Evolutionary conservation across 148 eudicot genomes (phyloP).

Genomic region (Talinum fruticosum): DNA sequence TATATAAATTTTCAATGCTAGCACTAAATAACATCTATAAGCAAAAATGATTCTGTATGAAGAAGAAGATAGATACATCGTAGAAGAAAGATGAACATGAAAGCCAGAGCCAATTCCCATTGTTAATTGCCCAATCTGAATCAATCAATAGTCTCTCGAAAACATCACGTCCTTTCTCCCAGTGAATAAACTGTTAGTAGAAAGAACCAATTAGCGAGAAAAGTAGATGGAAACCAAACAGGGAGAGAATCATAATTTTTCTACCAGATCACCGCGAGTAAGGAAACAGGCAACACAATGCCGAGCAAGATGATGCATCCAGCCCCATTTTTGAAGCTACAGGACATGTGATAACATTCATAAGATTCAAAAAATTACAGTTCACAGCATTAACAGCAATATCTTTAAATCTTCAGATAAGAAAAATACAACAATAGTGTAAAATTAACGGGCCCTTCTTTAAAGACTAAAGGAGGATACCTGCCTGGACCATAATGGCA

Average conservation of each 20-base stretch:
- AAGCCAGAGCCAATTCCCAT: conserved; percentile 95
- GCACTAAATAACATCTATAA: background rate
- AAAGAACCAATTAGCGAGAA: background rate
- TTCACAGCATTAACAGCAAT: background rate
- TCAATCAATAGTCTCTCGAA: conserved; percentile 91
- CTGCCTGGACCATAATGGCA: conserved; percentile 91
- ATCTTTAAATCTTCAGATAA: background rate
- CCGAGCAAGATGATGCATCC: conserved; percentile 98
- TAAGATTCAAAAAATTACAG: background rate
- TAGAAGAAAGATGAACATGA: conserved; percentile 92
- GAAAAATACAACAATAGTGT: background rate
- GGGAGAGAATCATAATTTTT: conserved; percentile 1
- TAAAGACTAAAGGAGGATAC: conserved; percentile 19
- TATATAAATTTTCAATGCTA: background rate
- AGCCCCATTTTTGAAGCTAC: conserved; percentile 90
- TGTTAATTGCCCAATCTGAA: conserved; percentile 88
- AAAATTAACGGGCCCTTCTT: background rate
- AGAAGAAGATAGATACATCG: conserved; percentile 47
- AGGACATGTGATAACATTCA: conserved; percentile 4
- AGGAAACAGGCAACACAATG: conserved; percentile 94
- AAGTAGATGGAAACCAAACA: conserved; percentile 3
- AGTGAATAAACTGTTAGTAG: conserved; percentile 67
- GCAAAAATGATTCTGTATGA: background rate
- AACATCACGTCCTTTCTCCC: conserved; percentile 96
- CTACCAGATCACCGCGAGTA: conserved; percentile 90